These are phyloP conservation scores for Leccinum imitatum DNA, from an alignment of 768 basidiomycete genomes.

Conservation along the genomic window DNA sequence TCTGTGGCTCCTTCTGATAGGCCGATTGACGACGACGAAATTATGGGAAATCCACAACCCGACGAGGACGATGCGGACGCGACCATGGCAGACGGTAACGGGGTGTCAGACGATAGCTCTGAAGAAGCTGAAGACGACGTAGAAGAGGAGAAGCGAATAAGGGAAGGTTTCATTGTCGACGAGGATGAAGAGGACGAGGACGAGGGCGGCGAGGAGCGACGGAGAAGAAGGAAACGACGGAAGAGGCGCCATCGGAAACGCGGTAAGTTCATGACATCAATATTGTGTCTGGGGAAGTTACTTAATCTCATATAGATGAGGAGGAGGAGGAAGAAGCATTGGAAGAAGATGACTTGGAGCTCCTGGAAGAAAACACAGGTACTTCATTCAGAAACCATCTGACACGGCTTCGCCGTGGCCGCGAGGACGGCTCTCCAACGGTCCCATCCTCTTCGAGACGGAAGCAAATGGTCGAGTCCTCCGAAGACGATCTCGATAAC, in stretches of 20 bases:
- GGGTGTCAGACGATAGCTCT: constrained; percentile 74
- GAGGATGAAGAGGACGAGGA: constrained; percentile 90
- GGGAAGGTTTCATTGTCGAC: constrained; percentile 91
- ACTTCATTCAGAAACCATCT: constrained; percentile 71
- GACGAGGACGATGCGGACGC: constrained; percentile 62
- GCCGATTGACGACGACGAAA: constrained; percentile 49
- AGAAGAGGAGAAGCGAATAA: constrained; percentile 77
- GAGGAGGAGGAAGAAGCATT: constrained; percentile 62
- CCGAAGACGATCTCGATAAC: constrained; percentile 70
- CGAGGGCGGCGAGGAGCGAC: constrained; percentile 56
- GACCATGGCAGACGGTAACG: constrained; percentile 43
- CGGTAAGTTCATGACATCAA: constrained; percentile 35
- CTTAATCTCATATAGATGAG: constrained; percentile 31
- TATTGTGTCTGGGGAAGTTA: constrained; percentile 3
- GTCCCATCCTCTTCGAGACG: constrained; percentile 60
- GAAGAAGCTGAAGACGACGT: constrained; percentile 90
- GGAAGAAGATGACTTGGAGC: constrained; percentile 87
- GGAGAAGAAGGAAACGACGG: constrained; percentile 61
- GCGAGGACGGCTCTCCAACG: constrained; percentile 69
- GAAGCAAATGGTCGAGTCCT: constrained; percentile 62
- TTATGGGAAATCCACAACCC: constrained; percentile 52
- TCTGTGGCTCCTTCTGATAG: constrained; percentile 36
- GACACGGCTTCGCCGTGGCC: constrained; percentile 72
- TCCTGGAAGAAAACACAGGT: constrained; percentile 83
- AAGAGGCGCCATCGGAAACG: constrained; percentile 61